Evolutionary conservation across 495 filamentous ascomycete species (phyloP).

Genomic region (Physcia stellaris): DNA sequence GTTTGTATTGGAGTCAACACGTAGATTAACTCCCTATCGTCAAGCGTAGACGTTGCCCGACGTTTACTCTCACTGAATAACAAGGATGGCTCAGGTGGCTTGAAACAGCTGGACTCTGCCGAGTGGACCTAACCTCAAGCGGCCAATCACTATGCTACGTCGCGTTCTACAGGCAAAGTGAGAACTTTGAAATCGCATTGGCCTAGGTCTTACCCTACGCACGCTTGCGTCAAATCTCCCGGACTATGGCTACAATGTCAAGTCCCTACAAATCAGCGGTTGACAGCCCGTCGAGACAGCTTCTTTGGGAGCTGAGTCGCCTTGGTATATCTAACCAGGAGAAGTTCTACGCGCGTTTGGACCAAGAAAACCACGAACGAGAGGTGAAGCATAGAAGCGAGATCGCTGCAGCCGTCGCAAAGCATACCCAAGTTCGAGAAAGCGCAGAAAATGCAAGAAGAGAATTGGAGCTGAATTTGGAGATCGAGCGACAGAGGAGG

Average conservation of each 20-base stretch:
- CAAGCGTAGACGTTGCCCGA: no score
- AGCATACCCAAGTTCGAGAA: constrained; percentile 50
- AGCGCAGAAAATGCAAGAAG: constrained; percentile 39
- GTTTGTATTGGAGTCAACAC: no score
- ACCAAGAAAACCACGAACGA: constrained; percentile 28
- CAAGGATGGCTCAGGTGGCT: no score
- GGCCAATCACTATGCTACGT: no score
- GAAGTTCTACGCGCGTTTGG: constrained; percentile 30
- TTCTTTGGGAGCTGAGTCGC: constrained; percentile 31
- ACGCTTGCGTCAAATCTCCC: no score
- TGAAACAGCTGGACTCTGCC: no score
- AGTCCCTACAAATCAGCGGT: constrained; percentile 10
- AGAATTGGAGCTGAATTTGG: constrained; percentile 20
- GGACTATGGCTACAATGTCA: constrained; percentile 10
- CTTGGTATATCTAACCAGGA: constrained; percentile 20
- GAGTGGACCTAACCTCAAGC: no score
- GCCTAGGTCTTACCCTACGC: no score
- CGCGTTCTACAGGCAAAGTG: no score
- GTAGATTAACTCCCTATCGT: no score
- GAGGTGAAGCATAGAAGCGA: constrained; percentile 42
- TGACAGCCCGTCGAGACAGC: constrained; percentile 36
- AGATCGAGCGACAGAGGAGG: constrained; percentile 7
- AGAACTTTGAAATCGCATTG: no score
- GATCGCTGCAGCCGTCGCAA: constrained; percentile 44
- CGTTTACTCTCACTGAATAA: no score